phyloP scores from a whole-genome alignment of 78 protist genomes.

The Pelomyxa schiedti region DNA sequence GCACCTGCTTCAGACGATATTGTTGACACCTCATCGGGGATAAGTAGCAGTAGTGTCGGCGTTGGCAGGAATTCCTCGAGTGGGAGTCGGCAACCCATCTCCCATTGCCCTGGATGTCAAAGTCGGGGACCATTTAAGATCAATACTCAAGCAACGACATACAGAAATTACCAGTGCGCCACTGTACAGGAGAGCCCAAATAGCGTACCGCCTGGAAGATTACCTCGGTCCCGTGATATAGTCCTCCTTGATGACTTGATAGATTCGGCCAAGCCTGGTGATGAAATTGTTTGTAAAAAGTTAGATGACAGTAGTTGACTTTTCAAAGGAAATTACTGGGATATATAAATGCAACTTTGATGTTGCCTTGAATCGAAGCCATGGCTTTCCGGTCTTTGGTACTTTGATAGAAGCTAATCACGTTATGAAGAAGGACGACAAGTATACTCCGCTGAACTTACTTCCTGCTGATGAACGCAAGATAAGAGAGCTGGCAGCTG shows the following conservation, averaged over 20 bases:
- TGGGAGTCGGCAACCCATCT: no score
- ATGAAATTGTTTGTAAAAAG: constrained; percentile 61
- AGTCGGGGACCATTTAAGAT: constrained; percentile 78
- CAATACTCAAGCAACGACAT: constrained; percentile 76
- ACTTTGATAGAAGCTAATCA: constrained; percentile 94
- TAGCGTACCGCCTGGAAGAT: constrained; percentile 96
- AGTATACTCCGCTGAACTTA: constrained; percentile 23
- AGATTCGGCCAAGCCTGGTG: constrained; percentile 94
- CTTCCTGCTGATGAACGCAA: constrained; percentile 76
- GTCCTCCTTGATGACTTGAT: constrained; percentile 82
- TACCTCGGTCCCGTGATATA: constrained; percentile 93
- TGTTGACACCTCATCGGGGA: not conserved
- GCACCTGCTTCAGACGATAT: no score
- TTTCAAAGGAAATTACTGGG: constrained; percentile 67
- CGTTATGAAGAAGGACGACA: constrained; percentile 44
- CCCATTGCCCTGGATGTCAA: constrained; percentile 61
- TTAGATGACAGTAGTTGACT: not conserved
- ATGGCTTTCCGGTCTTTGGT: constrained; percentile 97
- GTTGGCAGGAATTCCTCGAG: no score
- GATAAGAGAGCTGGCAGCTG: constrained; percentile 52
- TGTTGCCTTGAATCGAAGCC: constrained; percentile 49
- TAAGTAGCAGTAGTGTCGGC: not conserved
- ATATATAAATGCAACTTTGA: constrained; percentile 74
- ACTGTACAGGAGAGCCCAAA: constrained; percentile 97
- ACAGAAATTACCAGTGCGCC: constrained; percentile 88